Percentiles rank a stretch among this genome's conserved stretches.
phyloP scores from a whole-genome alignment of 352 stramenopile species.

The Globisporangium heterothallicum region DNA sequence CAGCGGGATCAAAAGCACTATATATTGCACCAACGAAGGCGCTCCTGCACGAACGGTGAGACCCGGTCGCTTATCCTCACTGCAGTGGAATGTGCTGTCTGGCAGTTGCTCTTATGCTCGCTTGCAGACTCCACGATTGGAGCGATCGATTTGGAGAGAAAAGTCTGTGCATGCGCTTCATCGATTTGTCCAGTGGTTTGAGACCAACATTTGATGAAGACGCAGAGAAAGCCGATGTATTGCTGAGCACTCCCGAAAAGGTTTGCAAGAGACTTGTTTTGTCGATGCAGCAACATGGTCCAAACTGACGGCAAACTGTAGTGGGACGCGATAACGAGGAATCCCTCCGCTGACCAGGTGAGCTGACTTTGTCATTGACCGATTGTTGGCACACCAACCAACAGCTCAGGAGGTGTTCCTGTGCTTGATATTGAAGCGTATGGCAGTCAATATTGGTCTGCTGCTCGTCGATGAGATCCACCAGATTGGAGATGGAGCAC shows the following conservation, averaged over 20 bases:
- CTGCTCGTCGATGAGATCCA: slow-evolving; percentile 43
- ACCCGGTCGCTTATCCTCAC: background rate
- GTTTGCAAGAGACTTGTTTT: slow-evolving; percentile 7
- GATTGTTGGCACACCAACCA: background rate
- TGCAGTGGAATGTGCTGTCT: too few relatives aligned
- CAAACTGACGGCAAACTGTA: slow-evolving; percentile 10
- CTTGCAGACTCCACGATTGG: slow-evolving; percentile 32
- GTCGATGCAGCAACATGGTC: background rate
- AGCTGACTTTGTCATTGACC: slow-evolving; percentile 1
- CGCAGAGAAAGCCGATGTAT: slow-evolving; percentile 19
- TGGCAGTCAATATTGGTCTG: slow-evolving; percentile 8
- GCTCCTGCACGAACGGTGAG: slow-evolving; percentile 40
- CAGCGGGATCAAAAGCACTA: slow-evolving; percentile 20
- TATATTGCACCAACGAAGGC: slow-evolving; percentile 46
- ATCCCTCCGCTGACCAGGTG: slow-evolving; percentile 9
- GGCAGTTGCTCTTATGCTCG: too few relatives aligned
- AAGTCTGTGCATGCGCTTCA: slow-evolving; percentile 27
- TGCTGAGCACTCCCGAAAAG: slow-evolving; percentile 46
- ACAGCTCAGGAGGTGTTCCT: background rate
- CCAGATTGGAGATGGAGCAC: slow-evolving; percentile 27
- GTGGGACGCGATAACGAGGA: slow-evolving; percentile 35
- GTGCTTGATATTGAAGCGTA: slow-evolving; percentile 4
- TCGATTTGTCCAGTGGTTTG: slow-evolving; percentile 25
- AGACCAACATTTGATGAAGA: slow-evolving; percentile 10
- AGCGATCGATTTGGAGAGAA: slow-evolving; percentile 24